Conservation (phyloP, 208 protist species). For the Trypanosoma mega region DNA sequence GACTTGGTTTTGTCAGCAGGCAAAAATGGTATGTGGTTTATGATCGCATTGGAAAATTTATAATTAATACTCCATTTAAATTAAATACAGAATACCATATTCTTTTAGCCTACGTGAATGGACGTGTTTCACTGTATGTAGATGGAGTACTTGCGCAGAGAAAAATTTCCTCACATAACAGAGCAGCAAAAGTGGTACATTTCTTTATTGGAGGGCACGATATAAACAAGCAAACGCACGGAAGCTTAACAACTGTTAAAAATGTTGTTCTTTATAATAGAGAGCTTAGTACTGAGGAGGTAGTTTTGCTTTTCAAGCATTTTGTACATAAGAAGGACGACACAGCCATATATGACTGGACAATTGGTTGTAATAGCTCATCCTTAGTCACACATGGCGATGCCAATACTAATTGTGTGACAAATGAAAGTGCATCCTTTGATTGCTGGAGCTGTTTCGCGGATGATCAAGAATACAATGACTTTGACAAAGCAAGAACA, state of each 20-base stretch:
- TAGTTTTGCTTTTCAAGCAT: no score
- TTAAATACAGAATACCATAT: conserved; percentile 1
- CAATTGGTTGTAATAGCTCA: no score
- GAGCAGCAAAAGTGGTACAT: conserved; percentile 4
- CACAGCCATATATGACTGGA: no score
- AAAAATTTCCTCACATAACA: no score
- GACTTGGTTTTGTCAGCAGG: background rate
- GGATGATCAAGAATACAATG: no score
- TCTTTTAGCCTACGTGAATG: background rate
- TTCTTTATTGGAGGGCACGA: conserved; percentile 20
- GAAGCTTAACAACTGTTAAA: conserved; percentile 2
- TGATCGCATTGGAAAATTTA: background rate
- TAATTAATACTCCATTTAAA: background rate
- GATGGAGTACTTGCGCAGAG: conserved; percentile 4
- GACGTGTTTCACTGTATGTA: conserved; percentile 5
- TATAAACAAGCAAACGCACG: background rate
- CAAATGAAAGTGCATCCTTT: no score
- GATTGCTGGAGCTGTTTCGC: no score
- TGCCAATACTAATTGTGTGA: no score
- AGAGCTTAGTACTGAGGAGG: background rate
- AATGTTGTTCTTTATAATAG: conserved; percentile 24
- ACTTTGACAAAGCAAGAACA: no score
- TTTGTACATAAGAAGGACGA: no score
- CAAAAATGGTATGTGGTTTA: conserved; percentile 2
- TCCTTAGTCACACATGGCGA: no score